A percentile compares a stretch with the other conserved stretches of the same genome.
Conservation (phyloP, 331 rosid species). For the Malus hybrid region DNA sequence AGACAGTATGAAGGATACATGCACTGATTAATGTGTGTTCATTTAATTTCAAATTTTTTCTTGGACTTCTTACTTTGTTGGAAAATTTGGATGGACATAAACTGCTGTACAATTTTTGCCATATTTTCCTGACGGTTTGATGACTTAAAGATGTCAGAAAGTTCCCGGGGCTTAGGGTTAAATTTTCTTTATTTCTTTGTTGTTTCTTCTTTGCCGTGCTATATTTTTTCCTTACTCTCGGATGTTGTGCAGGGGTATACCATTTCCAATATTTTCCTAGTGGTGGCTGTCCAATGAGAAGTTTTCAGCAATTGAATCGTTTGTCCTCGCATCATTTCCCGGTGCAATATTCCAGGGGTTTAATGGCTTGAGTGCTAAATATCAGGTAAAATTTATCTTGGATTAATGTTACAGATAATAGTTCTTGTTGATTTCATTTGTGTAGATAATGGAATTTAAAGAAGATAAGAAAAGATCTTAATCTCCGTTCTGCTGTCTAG, state of each 20-base stretch:
- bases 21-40: not conserved
- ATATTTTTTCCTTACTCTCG: not conserved
- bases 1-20: slow-evolving; percentile 53
- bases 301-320: slow-evolving; percentile 70
- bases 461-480: not conserved
- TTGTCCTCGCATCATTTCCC: slow-evolving; percentile 63
- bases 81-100: not conserved
- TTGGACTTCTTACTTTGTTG: not conserved
- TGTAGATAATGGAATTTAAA: not conserved
- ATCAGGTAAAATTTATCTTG: slow-evolving; percentile 52
- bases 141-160: not conserved
- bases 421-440: not conserved
- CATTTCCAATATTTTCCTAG: slow-evolving; percentile 81
- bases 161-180: not conserved
- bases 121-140: not conserved
- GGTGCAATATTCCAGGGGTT: slow-evolving; percentile 56
- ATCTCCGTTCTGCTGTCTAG: not conserved
- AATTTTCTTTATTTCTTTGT: not conserved
- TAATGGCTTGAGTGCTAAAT: slow-evolving; percentile 72
- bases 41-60: not conserved
- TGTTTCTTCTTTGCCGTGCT: slow-evolving; percentile 1
- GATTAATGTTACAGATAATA: not conserved
- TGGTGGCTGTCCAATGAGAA: slow-evolving; percentile 90
- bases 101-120: not conserved
- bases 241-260: slow-evolving; percentile 56